Evolutionary conservation across 2,329 filamentous ascomycete genomes (phyloP).

Genomic region (Cadophora malorum): DNA sequence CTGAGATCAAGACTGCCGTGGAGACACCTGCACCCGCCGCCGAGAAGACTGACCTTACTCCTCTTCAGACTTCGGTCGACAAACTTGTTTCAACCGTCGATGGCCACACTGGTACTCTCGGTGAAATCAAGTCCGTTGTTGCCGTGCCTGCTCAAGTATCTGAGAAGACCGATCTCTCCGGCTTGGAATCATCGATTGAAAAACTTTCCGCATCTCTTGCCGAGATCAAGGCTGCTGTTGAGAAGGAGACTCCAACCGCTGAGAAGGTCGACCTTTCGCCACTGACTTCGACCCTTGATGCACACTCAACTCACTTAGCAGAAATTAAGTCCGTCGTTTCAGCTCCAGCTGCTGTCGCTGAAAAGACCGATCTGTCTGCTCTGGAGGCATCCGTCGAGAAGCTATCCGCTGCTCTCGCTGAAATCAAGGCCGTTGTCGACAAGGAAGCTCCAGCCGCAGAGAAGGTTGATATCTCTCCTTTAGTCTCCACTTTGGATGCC

Average conservation of each 20-base stretch:
- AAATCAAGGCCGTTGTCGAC: conserved; percentile 34
- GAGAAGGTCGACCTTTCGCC: conserved; percentile 32
- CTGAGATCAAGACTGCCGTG: conserved; percentile 23
- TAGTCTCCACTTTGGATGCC: conserved; percentile 24
- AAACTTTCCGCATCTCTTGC: conserved; percentile 30
- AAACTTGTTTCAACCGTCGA: conserved; percentile 28
- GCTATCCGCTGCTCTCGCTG: conserved; percentile 26
- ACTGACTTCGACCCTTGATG: conserved; percentile 25
- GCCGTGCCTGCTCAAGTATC: conserved; percentile 32
- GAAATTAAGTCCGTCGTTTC: conserved; percentile 35
- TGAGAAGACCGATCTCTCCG: conserved; percentile 33
- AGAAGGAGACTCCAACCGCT: conserved; percentile 21
- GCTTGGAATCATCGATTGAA: conserved; percentile 32
- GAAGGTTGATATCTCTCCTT: conserved; percentile 23
- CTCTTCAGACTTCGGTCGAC: conserved; percentile 26
- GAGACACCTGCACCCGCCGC: conserved; percentile 19
- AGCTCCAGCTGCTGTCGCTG: conserved; percentile 24
- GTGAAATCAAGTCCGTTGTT: conserved; percentile 35
- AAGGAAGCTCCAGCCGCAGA: conserved; percentile 6
- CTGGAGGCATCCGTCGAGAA: conserved; percentile 31
- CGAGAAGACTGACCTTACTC: conserved; percentile 29
- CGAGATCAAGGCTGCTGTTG: conserved; percentile 25
- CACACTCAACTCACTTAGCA: conserved; percentile 30
- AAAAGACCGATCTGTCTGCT: conserved; percentile 33
- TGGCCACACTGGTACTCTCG: conserved; percentile 21